Percentiles rank a stretch among this genome's conserved stretches.
Evolutionary conservation across 1,284 basidiomycete species (phyloP).

Genomic region (Cronartium quercuum): DNA sequence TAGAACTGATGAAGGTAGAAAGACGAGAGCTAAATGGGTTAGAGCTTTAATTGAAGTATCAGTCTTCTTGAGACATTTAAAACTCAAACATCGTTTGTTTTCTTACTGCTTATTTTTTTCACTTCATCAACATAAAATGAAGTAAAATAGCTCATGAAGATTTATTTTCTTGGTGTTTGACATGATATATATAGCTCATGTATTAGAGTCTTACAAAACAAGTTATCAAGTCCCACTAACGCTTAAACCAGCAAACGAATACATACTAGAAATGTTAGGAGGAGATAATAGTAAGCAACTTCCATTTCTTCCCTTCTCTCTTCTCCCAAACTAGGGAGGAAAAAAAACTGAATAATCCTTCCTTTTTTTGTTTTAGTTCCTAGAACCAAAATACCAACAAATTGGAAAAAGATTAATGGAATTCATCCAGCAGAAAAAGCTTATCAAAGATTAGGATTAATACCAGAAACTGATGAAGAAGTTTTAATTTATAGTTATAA

Average conservation of each 20-base stretch:
- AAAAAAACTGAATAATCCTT: not conserved
- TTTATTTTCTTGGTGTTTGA: not conserved
- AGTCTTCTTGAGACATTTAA: constrained; percentile 16
- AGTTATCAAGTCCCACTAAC: constrained; percentile 27
- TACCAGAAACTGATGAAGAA: constrained; percentile 3
- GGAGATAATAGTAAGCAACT: constrained; percentile 6
- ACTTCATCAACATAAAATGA: not conserved
- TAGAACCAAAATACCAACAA: not conserved
- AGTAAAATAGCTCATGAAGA: not conserved
- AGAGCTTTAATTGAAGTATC: constrained; percentile 33
- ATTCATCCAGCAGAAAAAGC: constrained; percentile 3
- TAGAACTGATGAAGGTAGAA: constrained; percentile 6
- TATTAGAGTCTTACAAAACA: constrained; percentile 24
- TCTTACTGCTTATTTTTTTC: not conserved
- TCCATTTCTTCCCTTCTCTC: not conserved
- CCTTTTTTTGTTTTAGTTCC: constrained; percentile 3
- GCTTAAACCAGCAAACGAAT: constrained; percentile 3
- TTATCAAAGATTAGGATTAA: constrained; percentile 12
- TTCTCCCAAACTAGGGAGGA: not conserved
- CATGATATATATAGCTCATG: not conserved
- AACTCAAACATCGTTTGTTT: constrained; percentile 30
- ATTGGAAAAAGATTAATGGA: constrained; percentile 14
- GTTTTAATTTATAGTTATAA: constrained; percentile 16
- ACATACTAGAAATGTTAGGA: constrained; percentile 13
- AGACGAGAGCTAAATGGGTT: constrained; percentile 20